Percentiles rank a stretch among this genome's conserved stretches.
Conservation (phyloP, 768 basidiomycete genomes). For the Hebeloma cylindrosporum region DNA sequence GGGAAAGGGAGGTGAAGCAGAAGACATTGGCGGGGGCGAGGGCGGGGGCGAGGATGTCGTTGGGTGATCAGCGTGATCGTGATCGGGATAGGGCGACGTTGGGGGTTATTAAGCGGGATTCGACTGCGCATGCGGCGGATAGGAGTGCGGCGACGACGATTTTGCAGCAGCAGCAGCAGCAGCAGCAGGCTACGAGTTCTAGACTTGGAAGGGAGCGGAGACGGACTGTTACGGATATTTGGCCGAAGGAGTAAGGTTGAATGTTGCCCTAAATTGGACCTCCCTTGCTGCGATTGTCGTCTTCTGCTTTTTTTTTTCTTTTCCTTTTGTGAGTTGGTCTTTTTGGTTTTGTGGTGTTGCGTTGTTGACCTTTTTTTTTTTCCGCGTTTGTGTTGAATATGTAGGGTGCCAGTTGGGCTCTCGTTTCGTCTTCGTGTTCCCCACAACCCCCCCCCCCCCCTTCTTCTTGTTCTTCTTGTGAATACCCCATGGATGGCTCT, state of each 20-base stretch:
- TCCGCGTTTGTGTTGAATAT: not conserved
- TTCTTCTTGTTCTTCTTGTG: slow-evolving; percentile 11
- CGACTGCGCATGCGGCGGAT: slow-evolving; percentile 36
- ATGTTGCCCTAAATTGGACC: too few species aligned
- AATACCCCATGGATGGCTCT: slow-evolving; percentile 2
- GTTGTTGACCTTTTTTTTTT: slow-evolving; percentile 4
- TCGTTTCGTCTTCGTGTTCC: too few species aligned
- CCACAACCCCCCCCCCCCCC: too few species aligned
- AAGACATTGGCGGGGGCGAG: slow-evolving; percentile 38
- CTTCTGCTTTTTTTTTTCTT: slow-evolving; percentile 10
- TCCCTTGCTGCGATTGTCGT: too few species aligned
- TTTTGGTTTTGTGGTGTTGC: not conserved
- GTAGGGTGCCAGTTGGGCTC: too few species aligned
- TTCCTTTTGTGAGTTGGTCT: not conserved
- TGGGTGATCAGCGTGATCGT: slow-evolving; percentile 38
- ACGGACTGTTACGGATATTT: slow-evolving; percentile 48
- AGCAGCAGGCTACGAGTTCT: slow-evolving; percentile 9
- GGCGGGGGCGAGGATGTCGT: slow-evolving; percentile 40
- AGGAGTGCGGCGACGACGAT: slow-evolving; percentile 39
- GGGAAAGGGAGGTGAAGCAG: slow-evolving; percentile 52
- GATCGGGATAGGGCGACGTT: slow-evolving; percentile 9
- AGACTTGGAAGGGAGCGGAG: slow-evolving; percentile 42
- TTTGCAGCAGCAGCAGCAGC: slow-evolving; percentile 18
- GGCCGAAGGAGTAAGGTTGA: slow-evolving; percentile 27
- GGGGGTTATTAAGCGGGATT: slow-evolving; percentile 20